Evolutionary conservation across 202 grass and related monocot genomes (phyloP).

Genomic region (Setaria viridis): DNA sequence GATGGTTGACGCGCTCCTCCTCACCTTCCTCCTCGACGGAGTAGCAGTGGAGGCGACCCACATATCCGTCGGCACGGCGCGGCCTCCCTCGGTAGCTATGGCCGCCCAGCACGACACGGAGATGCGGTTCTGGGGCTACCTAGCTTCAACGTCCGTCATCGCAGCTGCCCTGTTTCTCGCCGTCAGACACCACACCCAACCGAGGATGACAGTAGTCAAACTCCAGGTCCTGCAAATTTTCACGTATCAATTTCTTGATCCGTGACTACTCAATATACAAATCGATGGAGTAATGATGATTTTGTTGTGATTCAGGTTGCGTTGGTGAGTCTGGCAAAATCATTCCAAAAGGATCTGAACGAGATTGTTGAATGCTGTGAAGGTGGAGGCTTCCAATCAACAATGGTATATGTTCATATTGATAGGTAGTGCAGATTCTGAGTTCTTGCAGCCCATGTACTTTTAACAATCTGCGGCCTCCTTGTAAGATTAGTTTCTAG

Average conservation of each 20-base stretch:
- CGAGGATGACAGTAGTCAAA: conserved; percentile 45
- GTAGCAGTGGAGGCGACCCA: background rate
- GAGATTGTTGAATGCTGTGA: conserved; percentile 34
- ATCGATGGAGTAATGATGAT: background rate
- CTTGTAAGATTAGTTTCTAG: background rate
- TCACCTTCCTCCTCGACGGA: background rate
- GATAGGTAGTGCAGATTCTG: conserved; percentile 27
- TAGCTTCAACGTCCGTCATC: conserved; percentile 1
- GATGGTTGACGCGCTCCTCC: background rate
- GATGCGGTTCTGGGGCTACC: background rate
- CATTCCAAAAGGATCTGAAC: conserved; percentile 40
- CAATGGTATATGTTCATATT: conserved; percentile 43
- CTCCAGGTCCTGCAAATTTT: conserved; percentile 27
- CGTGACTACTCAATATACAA: background rate
- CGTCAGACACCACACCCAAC: background rate
- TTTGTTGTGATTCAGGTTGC: conserved; percentile 33
- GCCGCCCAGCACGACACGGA: background rate
- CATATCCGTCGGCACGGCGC: conserved; percentile 30
- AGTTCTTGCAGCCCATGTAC: background rate
- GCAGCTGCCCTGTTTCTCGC: conserved; percentile 12
- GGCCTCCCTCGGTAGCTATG: background rate
- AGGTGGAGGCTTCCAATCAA: conserved; percentile 26
- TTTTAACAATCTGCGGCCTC: background rate
- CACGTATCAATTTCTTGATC: background rate
- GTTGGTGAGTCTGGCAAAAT: conserved; percentile 23